Base-by-base conservation (phyloP, 495 filamentous ascomycete species). In the Aspergillus taichungensis region DNA sequence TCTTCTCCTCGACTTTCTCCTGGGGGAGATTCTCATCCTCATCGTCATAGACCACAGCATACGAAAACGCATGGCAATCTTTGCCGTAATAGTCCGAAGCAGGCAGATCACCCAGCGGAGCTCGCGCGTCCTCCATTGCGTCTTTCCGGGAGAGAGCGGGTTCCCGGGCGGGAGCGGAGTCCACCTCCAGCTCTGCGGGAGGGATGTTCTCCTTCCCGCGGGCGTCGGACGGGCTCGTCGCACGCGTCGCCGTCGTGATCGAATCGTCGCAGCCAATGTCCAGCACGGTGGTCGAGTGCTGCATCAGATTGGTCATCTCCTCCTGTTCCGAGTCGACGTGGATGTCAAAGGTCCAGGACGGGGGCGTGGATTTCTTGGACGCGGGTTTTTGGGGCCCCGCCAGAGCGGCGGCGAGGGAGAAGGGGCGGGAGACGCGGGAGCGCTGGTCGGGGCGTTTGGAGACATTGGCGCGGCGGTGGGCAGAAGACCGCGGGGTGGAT, bases 121-220 rank as follows among this genome's bases (percentile, higher is more conserved):
- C 61, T n/a, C 87, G 82, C 27, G 77, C 72, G 45, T 77, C 78
- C 37, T 69, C 74, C 59, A 64, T 63, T 50, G 61, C 52, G 37
- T 57, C 55, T 38, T 67, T 68, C 35, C 51, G 60, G n/a, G 57
- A 24, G 18, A 4, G 18, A 24, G 18, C 18, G 18, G 18, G 18
- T 24, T 24, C 56, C 11, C 47, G 51, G 3, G 52, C 51, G 10
- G 61, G 40, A 36, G 61, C 57, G 27, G 67, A 67, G n/a, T 53
- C 47, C 42, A 56, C 52, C 36, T 56, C 67, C 30, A 68, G 40
- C 30, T 72, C 60, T 13, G 55, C 46, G 37, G 66, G 60, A 6
- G 91, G 85, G 12, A 94, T 82, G 55, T 98, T 98, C 71, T 98
- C 92, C 71, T 96, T 96, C 34, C 85, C 87, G 18, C 81, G 73